These are phyloP conservation scores for Penicillium samsonianum DNA, from an alignment of 495 filamentous ascomycete species.

Conservation along the genomic window DNA sequence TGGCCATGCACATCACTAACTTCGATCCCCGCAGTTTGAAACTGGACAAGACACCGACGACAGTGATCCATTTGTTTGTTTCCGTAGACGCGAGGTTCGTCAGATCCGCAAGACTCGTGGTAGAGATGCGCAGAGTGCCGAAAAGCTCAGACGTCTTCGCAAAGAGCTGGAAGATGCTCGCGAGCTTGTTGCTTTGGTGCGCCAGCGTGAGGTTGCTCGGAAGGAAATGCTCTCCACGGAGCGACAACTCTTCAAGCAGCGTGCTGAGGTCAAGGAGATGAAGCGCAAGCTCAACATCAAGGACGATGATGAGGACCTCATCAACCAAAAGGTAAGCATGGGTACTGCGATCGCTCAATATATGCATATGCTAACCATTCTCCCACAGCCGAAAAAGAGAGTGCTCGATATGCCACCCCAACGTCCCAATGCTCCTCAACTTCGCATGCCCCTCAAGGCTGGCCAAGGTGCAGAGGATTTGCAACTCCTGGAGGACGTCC, in stretches of 20 bases:
- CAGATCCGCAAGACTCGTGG: slow-evolving; percentile 93
- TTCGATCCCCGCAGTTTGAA: slow-evolving; percentile 63
- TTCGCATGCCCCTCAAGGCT: slow-evolving; percentile 69
- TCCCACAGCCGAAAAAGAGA: slow-evolving; percentile 69
- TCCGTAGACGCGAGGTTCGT: slow-evolving; percentile 91
- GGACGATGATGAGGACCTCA: slow-evolving; percentile 89
- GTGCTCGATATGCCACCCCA: slow-evolving; percentile 54
- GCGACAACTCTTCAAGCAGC: slow-evolving; percentile 74
- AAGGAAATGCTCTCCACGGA: slow-evolving; percentile 75
- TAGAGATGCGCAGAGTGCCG: slow-evolving; percentile 87
- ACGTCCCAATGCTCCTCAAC: slow-evolving; percentile 56
- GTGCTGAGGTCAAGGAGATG: slow-evolving; percentile 75
- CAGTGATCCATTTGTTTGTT: slow-evolving; percentile 96
- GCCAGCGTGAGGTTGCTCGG: slow-evolving; percentile 74
- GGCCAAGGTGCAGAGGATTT: slow-evolving; percentile 74
- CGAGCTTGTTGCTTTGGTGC: slow-evolving; percentile 72
- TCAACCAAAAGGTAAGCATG: slow-evolving; percentile 80
- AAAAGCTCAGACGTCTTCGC: slow-evolving; percentile 89
- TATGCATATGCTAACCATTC: slow-evolving; percentile 40
- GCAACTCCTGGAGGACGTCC: slow-evolving; percentile 68
- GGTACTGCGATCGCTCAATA: not conserved
- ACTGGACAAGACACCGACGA: slow-evolving; percentile 91
- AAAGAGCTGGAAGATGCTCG: slow-evolving; percentile 90
- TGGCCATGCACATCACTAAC: slow-evolving; percentile 25
- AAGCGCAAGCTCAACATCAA: slow-evolving; percentile 89